Conservation (phyloP, 2,329 filamentous ascomycete species). For the Zymoseptoria passerinii region DNA sequence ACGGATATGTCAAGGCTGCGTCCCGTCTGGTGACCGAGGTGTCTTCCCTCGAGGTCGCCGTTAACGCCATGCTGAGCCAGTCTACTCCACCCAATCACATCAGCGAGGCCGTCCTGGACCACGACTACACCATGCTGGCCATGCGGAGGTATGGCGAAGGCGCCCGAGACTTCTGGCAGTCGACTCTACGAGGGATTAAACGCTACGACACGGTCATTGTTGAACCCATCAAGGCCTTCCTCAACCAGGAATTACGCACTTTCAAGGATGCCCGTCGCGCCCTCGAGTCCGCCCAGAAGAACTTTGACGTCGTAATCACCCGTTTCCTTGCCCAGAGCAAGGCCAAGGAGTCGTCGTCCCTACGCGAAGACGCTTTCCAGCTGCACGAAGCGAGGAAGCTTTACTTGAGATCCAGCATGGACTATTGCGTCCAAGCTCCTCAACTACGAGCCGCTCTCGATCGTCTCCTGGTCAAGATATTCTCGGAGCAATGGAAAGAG, state of each 20-base stretch:
- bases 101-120: constrained; percentile 80
- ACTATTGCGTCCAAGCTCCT: constrained; percentile 82
- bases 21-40: constrained; percentile 58
- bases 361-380: constrained; percentile 92
- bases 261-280: constrained; percentile 77
- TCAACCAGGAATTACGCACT: constrained; percentile 67
- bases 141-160: constrained; percentile 79
- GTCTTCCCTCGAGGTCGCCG: constrained; percentile 65
- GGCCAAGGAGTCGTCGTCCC: constrained; percentile 81
- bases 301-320: constrained; percentile 71
- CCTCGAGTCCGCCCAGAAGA: constrained; percentile 73
- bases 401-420: constrained; percentile 86
- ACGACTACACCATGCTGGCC: constrained; percentile 86
- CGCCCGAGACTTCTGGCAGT: constrained; percentile 78
- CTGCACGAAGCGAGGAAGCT: constrained; percentile 85
- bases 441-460: constrained; percentile 79
- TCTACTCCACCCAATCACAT: constrained; percentile 65
- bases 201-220: constrained; percentile 68
- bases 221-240: constrained; percentile 73
- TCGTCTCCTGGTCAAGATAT: constrained; percentile 74
- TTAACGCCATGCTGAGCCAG: constrained; percentile 67
- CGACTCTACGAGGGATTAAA: constrained; percentile 64
- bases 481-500: constrained; percentile 80
- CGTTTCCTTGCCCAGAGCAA: constrained; percentile 81
- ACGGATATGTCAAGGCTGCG: constrained; percentile 56